Evolutionary conservation across 1,139 yeast genomes (phyloP).

Genomic region (Hyphopichia pseudoburtonii): DNA sequence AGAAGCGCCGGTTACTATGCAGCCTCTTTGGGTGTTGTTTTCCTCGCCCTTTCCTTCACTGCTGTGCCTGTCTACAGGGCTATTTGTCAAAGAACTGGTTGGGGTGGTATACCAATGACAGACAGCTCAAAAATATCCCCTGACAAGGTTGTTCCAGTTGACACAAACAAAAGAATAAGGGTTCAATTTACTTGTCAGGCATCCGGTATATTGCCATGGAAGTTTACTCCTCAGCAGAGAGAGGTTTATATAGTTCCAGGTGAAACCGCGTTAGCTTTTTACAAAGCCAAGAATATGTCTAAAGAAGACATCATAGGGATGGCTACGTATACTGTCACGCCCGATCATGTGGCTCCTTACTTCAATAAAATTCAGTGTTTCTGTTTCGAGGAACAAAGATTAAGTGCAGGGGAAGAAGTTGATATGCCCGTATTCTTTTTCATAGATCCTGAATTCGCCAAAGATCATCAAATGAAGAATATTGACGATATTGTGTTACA

Average conservation of each 20-base stretch:
- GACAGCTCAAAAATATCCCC: constrained; percentile 78
- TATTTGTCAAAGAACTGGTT: constrained; percentile 92
- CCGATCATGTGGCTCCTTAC: constrained; percentile 94
- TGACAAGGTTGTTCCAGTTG: constrained; percentile 86
- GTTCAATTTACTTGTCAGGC: constrained; percentile 90
- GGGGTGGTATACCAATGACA: constrained; percentile 93
- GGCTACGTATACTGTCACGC: constrained; percentile 97
- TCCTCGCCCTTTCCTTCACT: constrained; percentile 80
- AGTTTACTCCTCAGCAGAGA: constrained; percentile 88
- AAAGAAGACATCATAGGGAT: constrained; percentile 93
- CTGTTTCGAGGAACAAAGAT: constrained; percentile 94
- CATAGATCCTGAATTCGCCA: constrained; percentile 95
- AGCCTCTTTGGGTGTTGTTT: constrained; percentile 66
- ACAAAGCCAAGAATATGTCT: constrained; percentile 83
- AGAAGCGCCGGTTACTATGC: constrained; percentile 70
- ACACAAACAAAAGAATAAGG: constrained; percentile 76
- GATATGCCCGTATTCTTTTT: constrained; percentile 99
- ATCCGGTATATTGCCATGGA: constrained; percentile 92
- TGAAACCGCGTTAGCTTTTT: constrained; percentile 95
- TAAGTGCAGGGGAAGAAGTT: constrained; percentile 95
- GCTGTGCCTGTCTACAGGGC: constrained; percentile 94
- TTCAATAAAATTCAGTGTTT: constrained; percentile 97
- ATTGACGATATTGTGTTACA: constrained; percentile 88
- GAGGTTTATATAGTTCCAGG: constrained; percentile 96
- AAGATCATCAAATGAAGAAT: constrained; percentile 90